A percentile compares a stretch with the other conserved stretches of the same genome.
Evolutionary conservation across 208 protist species (phyloP).

Genomic region (Sergeia podlipaevii): DNA sequence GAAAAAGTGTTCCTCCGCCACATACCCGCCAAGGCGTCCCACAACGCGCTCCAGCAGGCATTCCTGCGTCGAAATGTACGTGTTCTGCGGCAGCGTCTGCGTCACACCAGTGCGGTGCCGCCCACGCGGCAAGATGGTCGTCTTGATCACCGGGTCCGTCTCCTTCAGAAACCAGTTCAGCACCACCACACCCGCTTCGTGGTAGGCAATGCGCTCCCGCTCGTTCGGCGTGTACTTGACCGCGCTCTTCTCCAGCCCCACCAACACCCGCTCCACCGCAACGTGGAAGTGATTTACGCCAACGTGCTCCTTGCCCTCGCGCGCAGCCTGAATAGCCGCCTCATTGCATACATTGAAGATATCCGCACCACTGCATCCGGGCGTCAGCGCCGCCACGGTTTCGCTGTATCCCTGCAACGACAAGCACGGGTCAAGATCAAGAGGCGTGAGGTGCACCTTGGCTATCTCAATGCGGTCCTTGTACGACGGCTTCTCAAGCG

Average conservation of each 20-base stretch:
- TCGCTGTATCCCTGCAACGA: conserved; percentile 45
- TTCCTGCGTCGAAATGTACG: conserved; percentile 78
- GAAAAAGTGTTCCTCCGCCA: conserved; percentile 95
- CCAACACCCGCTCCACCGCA: conserved; percentile 95
- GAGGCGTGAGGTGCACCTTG: conserved; percentile 84
- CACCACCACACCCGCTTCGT: conserved; percentile 93
- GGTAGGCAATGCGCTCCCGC: conserved; percentile 88
- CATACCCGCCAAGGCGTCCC: conserved; percentile 89
- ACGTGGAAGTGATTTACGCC: conserved; percentile 86
- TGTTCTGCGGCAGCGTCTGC: conserved; percentile 75
- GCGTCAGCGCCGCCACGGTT: conserved; percentile 78
- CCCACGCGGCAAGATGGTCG: conserved; percentile 77
- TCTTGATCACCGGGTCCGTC: conserved; percentile 93
- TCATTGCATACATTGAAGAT: conserved; percentile 98
- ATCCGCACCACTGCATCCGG: conserved; percentile 96
- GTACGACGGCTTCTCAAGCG: conserved; percentile 92
- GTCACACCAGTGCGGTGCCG: conserved; percentile 71
- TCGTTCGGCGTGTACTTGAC: conserved; percentile 67
- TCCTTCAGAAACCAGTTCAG: conserved; percentile 89
- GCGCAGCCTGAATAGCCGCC: conserved; percentile 94
- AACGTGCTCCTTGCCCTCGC: conserved; percentile 69
- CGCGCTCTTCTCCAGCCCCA: conserved; percentile 94
- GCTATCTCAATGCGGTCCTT: conserved; percentile 95
- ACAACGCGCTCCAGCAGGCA: conserved; percentile 59
- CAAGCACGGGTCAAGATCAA: conserved; percentile 67